phyloP scores from a whole-genome alignment of 1,139 yeast species.

The Suhomyces coccinellae region DNA sequence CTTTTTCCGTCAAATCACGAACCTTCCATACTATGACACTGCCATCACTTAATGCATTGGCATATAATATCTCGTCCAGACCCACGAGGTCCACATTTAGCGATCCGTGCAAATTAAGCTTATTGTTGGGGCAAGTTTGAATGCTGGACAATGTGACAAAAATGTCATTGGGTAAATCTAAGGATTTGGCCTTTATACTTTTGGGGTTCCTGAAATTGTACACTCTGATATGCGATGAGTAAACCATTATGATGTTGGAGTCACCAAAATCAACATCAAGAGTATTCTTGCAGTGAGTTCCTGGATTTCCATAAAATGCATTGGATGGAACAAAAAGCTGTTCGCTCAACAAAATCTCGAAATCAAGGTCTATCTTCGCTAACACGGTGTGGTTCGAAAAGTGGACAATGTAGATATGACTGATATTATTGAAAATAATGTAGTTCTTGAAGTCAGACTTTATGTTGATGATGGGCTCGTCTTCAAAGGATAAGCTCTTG shows the following conservation, averaged over 20 bases:
- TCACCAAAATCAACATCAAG: slow-evolving; percentile 59
- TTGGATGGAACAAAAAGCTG: slow-evolving; percentile 9
- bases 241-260: slow-evolving; percentile 34
- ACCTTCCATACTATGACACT: slow-evolving; percentile 44
- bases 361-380: slow-evolving; percentile 17
- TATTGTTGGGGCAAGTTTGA: slow-evolving; percentile 14
- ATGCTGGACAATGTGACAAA: slow-evolving; percentile 23
- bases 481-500: slow-evolving; percentile 15
- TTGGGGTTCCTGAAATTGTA: slow-evolving; percentile 22
- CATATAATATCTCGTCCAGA: slow-evolving; percentile 53
- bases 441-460: slow-evolving; percentile 32
- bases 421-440: slow-evolving; percentile 27
- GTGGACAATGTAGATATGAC: slow-evolving; percentile 24
- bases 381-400: slow-evolving; percentile 18
- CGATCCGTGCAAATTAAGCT: slow-evolving; percentile 1
- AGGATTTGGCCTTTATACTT: slow-evolving; percentile 7
- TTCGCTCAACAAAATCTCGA: slow-evolving; percentile 12
- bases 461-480: slow-evolving; percentile 25
- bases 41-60: slow-evolving; percentile 39
- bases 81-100: slow-evolving; percentile 39
- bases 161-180: slow-evolving; percentile 17
- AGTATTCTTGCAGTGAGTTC: slow-evolving; percentile 8
- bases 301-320: slow-evolving; percentile 12
- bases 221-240: slow-evolving; percentile 27
- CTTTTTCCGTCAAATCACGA: slow-evolving; percentile 22